A percentile compares a stretch with the other conserved stretches of the same genome.
These are phyloP conservation scores for Capronia americana DNA, from an alignment of 2,329 filamentous ascomycete genomes.

Conservation along the genomic window DNA sequence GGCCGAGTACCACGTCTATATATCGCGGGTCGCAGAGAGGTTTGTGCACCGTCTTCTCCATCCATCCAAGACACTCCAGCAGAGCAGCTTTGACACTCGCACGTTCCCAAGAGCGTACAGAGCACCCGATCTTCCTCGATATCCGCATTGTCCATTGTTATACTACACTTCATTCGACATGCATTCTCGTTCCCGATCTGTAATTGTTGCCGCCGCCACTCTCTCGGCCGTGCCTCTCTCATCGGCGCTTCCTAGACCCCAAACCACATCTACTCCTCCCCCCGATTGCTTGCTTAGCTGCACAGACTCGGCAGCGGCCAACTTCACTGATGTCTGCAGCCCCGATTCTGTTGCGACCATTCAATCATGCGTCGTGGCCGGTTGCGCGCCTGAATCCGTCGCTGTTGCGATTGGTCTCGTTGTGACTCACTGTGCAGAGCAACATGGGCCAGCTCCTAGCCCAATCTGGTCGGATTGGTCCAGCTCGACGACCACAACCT, in stretches of 20 bases:
- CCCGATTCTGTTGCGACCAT: conserved; percentile 13
- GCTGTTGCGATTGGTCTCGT: conserved; percentile 1
- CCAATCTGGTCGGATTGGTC: neutral
- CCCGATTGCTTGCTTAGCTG: conserved; percentile 2
- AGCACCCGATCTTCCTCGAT: neutral
- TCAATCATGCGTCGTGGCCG: conserved; percentile 11
- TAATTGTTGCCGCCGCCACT: conserved; percentile 15
- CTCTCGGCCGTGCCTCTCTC: conserved; percentile 12
- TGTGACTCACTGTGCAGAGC: conserved; percentile 14
- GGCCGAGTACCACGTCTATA: neutral
- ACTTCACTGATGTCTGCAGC: conserved; percentile 3
- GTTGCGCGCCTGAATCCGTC: neutral
- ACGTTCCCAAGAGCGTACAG: neutral
- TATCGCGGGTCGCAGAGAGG: conserved; percentile 10
- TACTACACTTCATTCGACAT: conserved; percentile 7
- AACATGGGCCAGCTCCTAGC: conserved; percentile 3
- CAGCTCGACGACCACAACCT: conserved; percentile 3
- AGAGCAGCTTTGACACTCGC: conserved; percentile 10
- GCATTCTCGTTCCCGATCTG: conserved; percentile 24
- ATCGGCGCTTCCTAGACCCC: conserved; percentile 13
- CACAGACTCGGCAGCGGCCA: neutral
- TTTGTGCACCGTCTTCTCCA: conserved; percentile 9
- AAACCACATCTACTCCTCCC: neutral
- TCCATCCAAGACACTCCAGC: conserved; percentile 4
- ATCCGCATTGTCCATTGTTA: conserved; percentile 7